These are phyloP conservation scores for Phytophthora cryptogea DNA, from an alignment of 352 stramenopile genomes.

Conservation along the genomic window DNA sequence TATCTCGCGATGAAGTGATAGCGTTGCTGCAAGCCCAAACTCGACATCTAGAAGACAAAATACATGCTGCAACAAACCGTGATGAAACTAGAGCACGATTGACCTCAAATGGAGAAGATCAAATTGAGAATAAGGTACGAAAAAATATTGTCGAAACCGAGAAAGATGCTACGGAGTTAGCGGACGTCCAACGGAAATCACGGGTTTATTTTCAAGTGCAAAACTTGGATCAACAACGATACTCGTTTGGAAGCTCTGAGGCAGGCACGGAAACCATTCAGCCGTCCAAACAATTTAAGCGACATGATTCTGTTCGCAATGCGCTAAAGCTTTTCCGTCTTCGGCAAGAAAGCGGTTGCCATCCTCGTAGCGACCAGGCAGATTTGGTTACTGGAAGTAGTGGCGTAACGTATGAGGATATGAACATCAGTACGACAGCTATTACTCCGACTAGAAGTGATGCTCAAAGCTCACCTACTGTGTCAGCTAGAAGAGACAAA, in stretches of 20 bases:
- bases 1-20: slow-evolving; percentile 38
- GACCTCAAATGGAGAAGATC: neutral
- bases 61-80: slow-evolving; percentile 9
- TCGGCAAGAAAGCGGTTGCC: slow-evolving; percentile 32
- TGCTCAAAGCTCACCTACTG: neutral
- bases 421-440: neutral
- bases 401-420: neutral
- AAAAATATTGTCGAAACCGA: neutral
- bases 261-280: neutral
- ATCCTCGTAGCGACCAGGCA: neutral
- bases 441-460: neutral
- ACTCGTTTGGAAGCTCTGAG: neutral
- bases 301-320: slow-evolving; percentile 48
- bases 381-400: slow-evolving; percentile 5
- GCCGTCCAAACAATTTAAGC: slow-evolving; percentile 2
- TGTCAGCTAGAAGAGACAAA: neutral
- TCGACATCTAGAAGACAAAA: slow-evolving; percentile 29
- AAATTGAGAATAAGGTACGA: neutral
- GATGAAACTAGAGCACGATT: neutral
- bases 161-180: slow-evolving; percentile 5
- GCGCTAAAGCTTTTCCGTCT: slow-evolving; percentile 61
- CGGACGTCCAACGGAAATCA: slow-evolving; percentile 11
- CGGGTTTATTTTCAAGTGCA: slow-evolving; percentile 18
- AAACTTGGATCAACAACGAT: slow-evolving; percentile 17
- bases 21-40: slow-evolving; percentile 25